Evolutionary conservation across 2,329 filamentous ascomycete species (phyloP), one percentile per base, ranked within the genome.

Genomic region (Tolypocladium sp.): DNA sequence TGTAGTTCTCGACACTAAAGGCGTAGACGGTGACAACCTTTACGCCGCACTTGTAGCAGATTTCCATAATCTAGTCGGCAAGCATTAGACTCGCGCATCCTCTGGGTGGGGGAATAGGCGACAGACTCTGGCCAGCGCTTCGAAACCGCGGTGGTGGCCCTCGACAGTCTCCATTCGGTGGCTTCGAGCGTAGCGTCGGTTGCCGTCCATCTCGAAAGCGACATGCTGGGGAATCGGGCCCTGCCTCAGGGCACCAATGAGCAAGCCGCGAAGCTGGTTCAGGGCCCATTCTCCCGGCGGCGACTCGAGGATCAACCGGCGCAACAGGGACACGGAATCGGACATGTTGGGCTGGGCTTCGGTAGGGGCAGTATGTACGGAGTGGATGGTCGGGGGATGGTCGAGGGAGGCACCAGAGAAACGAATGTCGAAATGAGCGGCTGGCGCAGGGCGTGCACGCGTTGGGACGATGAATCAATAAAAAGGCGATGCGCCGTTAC

Each of bases 161-260:
- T 99, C 93, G 40, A 97, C 87, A 0, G 92, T 96, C 78, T 99
- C 94, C 71, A 99, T 96, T 64, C 93, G 87, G 76, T 94, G 91
- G 63, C 82, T 89, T 62, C 90, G 84, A 17, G 94, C 94, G 77
- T 95, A 99, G 53, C 94, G 88, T 68, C 94, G 81, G 76, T 99
- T 99, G 59, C 94, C 94, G 72, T 99, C 94, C 94, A 99, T 99
- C 67, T 97, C 93, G 70, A 99, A 99, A n/a, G 94, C 94, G 61
- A 99, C 85, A 84, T 99, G 94, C 69, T 91, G 87, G 12, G 94
- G 94, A 58, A 99, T 88, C 2, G 92, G 91, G 0, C 94, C 94
- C 74, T 97, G 93, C 69, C 88, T 88, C 58, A 97, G 77, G 56
- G 92, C 89, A 58, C 91, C 91, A 66, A 99, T 94, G 63, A 97